phyloP scores from a whole-genome alignment of 2,329 filamentous ascomycete genomes.

The Apiospora arundinis region DNA sequence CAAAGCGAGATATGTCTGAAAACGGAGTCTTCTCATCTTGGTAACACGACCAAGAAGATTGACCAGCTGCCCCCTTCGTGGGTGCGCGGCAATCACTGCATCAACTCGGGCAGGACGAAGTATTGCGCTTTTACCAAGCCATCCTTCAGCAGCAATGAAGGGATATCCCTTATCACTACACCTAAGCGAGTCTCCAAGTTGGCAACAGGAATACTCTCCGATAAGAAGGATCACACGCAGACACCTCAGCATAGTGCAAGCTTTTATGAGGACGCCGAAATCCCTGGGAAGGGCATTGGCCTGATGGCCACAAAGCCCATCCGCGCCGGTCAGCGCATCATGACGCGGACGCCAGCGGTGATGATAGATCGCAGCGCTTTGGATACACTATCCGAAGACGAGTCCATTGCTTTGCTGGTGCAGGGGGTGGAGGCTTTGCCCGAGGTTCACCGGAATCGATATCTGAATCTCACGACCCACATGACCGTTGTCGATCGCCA shows the following conservation, averaged over 20 bases:
- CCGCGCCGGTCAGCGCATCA: constrained; percentile 35
- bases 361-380: constrained; percentile 41
- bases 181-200: constrained; percentile 30
- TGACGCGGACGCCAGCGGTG: constrained; percentile 39
- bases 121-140: constrained; percentile 37
- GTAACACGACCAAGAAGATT: neutral
- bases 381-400: constrained; percentile 28
- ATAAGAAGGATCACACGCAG: constrained; percentile 8
- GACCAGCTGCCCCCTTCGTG: neutral
- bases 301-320: constrained; percentile 39
- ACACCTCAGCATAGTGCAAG: neutral
- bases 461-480: constrained; percentile 40
- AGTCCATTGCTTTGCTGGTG: constrained; percentile 33
- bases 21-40: neutral
- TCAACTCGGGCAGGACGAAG: constrained; percentile 25
- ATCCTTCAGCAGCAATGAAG: constrained; percentile 33
- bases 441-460: constrained; percentile 28
- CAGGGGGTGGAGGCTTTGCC: constrained; percentile 37
- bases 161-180: constrained; percentile 39
- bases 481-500: constrained; percentile 26
- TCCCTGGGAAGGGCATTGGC: constrained; percentile 41
- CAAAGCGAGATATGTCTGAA: neutral
- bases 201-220: constrained; percentile 17
- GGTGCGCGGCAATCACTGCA: constrained; percentile 25
- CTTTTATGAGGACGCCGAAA: constrained; percentile 33